Base-by-base conservation (phyloP, 345 rosid species). In the Ceriops tagal region DNA sequence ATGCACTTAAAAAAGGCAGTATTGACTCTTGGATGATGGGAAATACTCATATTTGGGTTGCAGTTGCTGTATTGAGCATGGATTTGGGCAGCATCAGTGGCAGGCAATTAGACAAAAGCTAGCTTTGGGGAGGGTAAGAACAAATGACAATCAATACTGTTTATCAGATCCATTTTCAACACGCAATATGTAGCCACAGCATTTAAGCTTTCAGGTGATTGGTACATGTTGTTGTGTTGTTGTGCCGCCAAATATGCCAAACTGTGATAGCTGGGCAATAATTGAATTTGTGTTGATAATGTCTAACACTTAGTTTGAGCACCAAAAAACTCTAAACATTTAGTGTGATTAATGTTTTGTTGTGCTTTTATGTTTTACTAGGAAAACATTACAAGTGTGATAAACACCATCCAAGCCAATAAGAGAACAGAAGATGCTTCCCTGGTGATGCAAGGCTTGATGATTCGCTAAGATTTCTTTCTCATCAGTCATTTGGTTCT, bases 391-490 rank as follows among this genome's bases (percentile, higher is more conserved):
- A 72, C 81, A 16, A 86, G 74, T 69, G 84, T 90, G 66, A 89
- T 96, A 71, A 84, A 66, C 77, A 89, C 99, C 76, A 85, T 92
- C 65, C 91, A 90, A 76, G 88, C 97, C 1, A 92, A 86, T 85
- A 90, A 96, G 92, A 71, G 80, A 62, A 79, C 89, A 1, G 96
- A 96, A 70, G 98, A 96, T 69, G 85, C 86, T 46, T 70, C 96
- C 31, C 97, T 86, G 72, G 79, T 88, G 34, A 77, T 74, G 62
- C 93, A 93, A 81, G 92, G 96, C 28, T 43, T 87, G 77, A 43
- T 57, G 58, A 82, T 79, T 75, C 98, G 89, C 64, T 90, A 83
- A 77, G 72, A 39, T 35, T 51, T 4, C 20, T 62, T 32, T 47
- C 27, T 57, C 24, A 2, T 32, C 16, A 8, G 18, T 9, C 26